Evolutionary conservation across 78 protist genomes (phyloP).

Genomic region (Isochrysis galbana): DNA sequence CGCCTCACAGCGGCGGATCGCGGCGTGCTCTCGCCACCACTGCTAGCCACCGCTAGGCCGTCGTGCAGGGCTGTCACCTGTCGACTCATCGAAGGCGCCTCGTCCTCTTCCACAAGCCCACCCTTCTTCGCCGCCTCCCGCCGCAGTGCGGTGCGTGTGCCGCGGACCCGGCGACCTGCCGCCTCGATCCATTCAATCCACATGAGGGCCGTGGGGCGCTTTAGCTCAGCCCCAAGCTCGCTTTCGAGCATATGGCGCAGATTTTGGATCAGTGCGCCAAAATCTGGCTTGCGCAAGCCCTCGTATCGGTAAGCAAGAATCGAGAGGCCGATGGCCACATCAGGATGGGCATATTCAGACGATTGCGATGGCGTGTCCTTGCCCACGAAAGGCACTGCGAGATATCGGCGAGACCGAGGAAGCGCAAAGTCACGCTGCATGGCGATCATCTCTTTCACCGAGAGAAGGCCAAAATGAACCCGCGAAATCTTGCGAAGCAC

Average conservation of each 20-base stretch:
- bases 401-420: slow-evolving; percentile 44
- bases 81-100: too few relatives aligned
- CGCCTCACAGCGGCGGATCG: background rate
- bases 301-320: slow-evolving; percentile 9
- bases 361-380: slow-evolving; percentile 60
- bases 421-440: background rate
- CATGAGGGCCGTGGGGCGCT: background rate
- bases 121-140: background rate
- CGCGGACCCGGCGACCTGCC: background rate
- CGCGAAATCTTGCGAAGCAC: background rate
- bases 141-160: background rate
- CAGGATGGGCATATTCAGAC: slow-evolving; percentile 73
- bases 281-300: background rate
- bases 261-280: background rate
- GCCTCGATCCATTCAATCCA: background rate
- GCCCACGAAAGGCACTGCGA: slow-evolving; percentile 71
- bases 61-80: background rate
- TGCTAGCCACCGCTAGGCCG: background rate
- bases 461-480: background rate
- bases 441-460: background rate
- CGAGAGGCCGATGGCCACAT: slow-evolving; percentile 60
- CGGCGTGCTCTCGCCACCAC: background rate
- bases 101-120: background rate
- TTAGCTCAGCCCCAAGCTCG: background rate
- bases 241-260: background rate